Evolutionary conservation across 1,284 basidiomycete species (phyloP), one percentile per base, ranked within the genome.

Genomic region (Tylopilus sp.): DNA sequence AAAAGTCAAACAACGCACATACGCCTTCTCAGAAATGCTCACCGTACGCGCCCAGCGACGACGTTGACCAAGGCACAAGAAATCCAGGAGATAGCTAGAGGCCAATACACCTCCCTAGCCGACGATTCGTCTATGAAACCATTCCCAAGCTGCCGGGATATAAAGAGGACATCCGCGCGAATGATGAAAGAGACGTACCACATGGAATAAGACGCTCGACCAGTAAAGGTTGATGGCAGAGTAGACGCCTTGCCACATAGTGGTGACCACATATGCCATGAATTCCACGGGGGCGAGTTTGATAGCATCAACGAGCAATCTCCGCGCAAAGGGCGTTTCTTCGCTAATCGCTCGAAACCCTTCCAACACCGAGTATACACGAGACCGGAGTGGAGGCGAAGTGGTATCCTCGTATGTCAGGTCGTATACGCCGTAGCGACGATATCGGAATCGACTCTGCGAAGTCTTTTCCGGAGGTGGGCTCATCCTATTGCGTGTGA

Each of bases 221-320:
- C 55, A 70, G 41, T 65, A 65, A 15, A 67, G 53, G 24, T 59
- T 52, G 39, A 70, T 43, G 5, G 69, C 71, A 0, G 67, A 61
- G 17, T 67, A 61, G 15, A 69, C 26, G 33, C 69, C 54, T 20
- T 55, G 46, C 72, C 72, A 72, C 7, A 67, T 4, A 19, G 57
- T 58, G 20, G 62, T 65, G 4, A 64, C 22, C 32, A 71, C 46
- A 48, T 71, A 72, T 4, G 55, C 58, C 0, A 60, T 28, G 15
- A 70, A 60, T 11, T 63, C 50, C n/a, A 29, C 48, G 1, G 68
- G 69, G 2, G 71, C 72, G n/a, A 73, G 61, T 22, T 13, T 43
- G 51, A 63, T 62, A 15, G 70, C 51, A 52, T 75, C 73, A 2
- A 31, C 22, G 17, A 71, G 24, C 4, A 72, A 60, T 35, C 63